These are phyloP conservation scores for Hymenoscyphus linearis DNA, from an alignment of 2,329 filamentous ascomycete species.

Conservation along the genomic window DNA sequence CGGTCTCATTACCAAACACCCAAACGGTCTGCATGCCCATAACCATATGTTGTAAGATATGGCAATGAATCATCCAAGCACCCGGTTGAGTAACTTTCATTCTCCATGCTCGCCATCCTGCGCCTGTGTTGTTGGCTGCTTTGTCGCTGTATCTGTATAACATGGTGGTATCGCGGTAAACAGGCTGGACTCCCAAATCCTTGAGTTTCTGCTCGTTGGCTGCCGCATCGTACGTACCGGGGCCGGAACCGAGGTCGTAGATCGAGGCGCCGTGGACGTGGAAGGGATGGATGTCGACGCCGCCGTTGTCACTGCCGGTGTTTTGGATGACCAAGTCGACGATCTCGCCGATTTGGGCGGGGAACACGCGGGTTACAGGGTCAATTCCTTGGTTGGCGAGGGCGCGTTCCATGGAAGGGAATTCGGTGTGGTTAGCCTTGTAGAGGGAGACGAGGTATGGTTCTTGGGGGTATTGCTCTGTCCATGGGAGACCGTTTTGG, in stretches of 20 bases:
- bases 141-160: conserved; percentile 40
- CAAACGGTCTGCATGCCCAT: conserved; percentile 39
- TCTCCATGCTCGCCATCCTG: conserved; percentile 48
- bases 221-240: conserved; percentile 38
- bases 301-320: conserved; percentile 33
- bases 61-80: conserved; percentile 47
- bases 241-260: conserved; percentile 41
- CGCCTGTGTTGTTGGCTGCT: conserved; percentile 30
- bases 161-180: conserved; percentile 37
- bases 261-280: conserved; percentile 41
- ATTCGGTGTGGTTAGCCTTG: conserved; percentile 30
- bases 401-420: conserved; percentile 40
- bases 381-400: conserved; percentile 39
- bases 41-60: conserved; percentile 44
- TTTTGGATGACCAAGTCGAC: conserved; percentile 41
- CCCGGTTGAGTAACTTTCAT: conserved; percentile 42
- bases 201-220: conserved; percentile 37
- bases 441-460: conserved; percentile 44
- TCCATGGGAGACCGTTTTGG: conserved; percentile 34
- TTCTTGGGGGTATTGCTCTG: conserved; percentile 27
- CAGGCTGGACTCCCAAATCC: conserved; percentile 12
- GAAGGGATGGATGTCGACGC: conserved; percentile 41
- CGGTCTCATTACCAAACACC: conserved; percentile 32
- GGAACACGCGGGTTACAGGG: conserved; percentile 36
- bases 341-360: conserved; percentile 41